Evolutionary conservation across 176 grass and related monocot species (phyloP).

Genomic region (Avena insularis): DNA sequence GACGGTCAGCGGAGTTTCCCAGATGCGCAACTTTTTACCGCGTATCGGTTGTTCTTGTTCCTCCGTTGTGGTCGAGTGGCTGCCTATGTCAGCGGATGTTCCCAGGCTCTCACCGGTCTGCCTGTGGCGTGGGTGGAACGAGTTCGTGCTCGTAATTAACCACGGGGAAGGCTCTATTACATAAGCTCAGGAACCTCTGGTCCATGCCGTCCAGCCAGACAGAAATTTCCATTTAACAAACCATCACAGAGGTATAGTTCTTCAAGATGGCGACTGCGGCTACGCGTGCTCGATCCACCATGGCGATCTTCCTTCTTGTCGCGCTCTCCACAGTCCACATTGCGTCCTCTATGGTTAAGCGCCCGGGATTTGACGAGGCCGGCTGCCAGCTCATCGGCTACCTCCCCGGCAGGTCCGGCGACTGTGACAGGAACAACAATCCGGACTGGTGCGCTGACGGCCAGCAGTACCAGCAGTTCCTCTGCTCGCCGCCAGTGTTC

Average conservation of each 20-base stretch:
- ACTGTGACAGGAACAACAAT: constrained; percentile 39
- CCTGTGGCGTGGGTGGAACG: background rate
- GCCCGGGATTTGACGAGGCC: background rate
- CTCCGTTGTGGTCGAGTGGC: background rate
- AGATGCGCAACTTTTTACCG: background rate
- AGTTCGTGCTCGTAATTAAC: background rate
- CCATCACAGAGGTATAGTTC: background rate
- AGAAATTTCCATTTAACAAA: background rate
- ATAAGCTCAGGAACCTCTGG: background rate
- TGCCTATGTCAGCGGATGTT: constrained; percentile 9
- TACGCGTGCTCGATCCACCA: background rate
- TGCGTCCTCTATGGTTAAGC: background rate
- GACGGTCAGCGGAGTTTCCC: background rate
- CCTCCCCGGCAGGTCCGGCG: background rate
- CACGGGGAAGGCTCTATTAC: background rate
- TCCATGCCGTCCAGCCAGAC: background rate
- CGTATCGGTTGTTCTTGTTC: background rate
- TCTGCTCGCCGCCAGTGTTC: constrained; percentile 36
- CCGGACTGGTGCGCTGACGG: constrained; percentile 43
- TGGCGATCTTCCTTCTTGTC: background rate
- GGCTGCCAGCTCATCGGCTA: background rate
- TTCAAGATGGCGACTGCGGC: background rate
- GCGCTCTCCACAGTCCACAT: background rate
- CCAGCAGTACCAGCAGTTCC: constrained; percentile 27
- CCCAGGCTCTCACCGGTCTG: background rate